Percentiles rank a stretch among this genome's conserved stretches.
Evolutionary conservation across 2,329 filamentous ascomycete genomes (phyloP).

Genomic region (Colletotrichum agaves): DNA sequence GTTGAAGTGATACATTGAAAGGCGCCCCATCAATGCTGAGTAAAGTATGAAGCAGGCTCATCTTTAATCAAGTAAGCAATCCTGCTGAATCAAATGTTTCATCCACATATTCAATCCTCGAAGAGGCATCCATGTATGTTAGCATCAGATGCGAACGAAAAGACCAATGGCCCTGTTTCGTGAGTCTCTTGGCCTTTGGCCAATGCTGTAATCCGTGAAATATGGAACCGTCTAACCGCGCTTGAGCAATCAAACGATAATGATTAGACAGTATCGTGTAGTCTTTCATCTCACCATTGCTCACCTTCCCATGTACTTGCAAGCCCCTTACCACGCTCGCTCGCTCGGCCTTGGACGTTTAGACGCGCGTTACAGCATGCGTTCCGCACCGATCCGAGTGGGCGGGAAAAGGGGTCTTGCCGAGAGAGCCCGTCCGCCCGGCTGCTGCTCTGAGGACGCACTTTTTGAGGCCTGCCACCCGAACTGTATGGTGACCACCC

Average conservation of each 20-base stretch:
- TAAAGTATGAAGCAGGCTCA: not conserved
- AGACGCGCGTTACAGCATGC: conserved; percentile 3
- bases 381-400: conserved; percentile 20
- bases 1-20: conserved; percentile 7
- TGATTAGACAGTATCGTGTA: not conserved
- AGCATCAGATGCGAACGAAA: conserved; percentile 5
- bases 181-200: not conserved
- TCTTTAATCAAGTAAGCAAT: not conserved
- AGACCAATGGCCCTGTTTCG: conserved; percentile 1
- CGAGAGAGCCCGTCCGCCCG: not conserved
- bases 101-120: not conserved
- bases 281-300: conserved; percentile 14
- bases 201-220: conserved; percentile 8
- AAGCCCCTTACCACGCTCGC: not conserved
- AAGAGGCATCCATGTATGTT: not conserved
- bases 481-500: not conserved
- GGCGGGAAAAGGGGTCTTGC: not conserved
- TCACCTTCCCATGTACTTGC: not conserved
- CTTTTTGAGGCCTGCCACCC: not conserved
- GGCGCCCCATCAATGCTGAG: not conserved
- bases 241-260: not conserved
- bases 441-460: not conserved
- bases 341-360: conserved; percentile 8
- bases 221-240: conserved; percentile 6
- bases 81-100: not conserved